Conservation (phyloP, 129 eudicot genomes). For the Artemisia annua region DNA sequence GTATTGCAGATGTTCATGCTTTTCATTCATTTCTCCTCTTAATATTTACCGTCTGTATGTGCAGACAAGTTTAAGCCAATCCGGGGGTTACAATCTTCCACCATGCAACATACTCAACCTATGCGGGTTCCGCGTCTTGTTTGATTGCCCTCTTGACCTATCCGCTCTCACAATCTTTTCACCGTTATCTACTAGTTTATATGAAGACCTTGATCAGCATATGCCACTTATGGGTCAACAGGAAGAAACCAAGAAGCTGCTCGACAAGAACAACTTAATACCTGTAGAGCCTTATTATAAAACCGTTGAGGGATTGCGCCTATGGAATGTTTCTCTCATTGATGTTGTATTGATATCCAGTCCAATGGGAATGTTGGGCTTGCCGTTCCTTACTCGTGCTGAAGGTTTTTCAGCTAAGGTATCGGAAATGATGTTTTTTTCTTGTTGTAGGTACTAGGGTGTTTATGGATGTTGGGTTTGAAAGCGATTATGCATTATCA, state of each 20-base stretch:
- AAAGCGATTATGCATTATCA: not conserved
- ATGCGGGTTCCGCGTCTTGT: constrained; percentile 58
- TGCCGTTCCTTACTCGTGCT: constrained; percentile 77
- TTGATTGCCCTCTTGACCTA: constrained; percentile 93
- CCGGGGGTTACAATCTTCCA: constrained; percentile 67
- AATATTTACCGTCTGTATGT: not conserved
- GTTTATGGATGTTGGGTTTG: constrained; percentile 5
- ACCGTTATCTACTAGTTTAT: constrained; percentile 41
- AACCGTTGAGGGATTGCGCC: constrained; percentile 51
- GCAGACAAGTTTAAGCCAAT: constrained; percentile 85
- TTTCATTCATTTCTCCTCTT: too few relatives aligned
- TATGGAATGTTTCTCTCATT: constrained; percentile 64
- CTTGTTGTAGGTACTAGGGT: too few relatives aligned
- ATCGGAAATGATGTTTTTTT: not conserved
- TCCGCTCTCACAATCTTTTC: constrained; percentile 66
- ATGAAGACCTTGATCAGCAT: not conserved
- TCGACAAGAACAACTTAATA: constrained; percentile 48
- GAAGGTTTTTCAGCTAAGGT: constrained; percentile 80
- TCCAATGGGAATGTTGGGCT: constrained; percentile 90
- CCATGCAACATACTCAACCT: constrained; percentile 68
- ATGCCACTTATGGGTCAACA: not conserved
- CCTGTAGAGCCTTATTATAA: constrained; percentile 61
- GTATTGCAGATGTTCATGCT: not conserved
- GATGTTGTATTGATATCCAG: constrained; percentile 76
- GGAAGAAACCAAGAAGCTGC: constrained; percentile 40